Base-by-base conservation (phyloP, 176 grass and related monocot genomes). In the Aechmea fasciata region DNA sequence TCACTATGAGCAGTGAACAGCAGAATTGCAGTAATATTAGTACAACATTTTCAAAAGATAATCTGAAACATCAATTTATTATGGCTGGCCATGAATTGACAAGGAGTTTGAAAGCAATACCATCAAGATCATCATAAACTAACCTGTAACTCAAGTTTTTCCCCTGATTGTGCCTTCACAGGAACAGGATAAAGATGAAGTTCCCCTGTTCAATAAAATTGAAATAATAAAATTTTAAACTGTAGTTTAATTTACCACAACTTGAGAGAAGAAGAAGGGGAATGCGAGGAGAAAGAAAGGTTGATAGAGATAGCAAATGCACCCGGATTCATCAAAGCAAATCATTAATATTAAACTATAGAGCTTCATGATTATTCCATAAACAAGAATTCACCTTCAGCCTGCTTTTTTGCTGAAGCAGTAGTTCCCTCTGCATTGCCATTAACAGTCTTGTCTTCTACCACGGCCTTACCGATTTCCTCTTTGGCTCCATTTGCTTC, bases 141-240 rank as follows among this genome's bases (percentile, higher is more conserved):
- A 68, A 87, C 95, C 95, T 99, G 95, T 26, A 99, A 63, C 70
- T 99, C 95, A 18, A 99, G 77, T 63, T 99, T 99, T 87, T 99
- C 94, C 12, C 89, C 94, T 8, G 86, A 90, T 75, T 85, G 94
- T 12, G 80, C 81, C 79, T 85, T 92, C 25, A 97, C 89, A 73
- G 83, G 70, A 64, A 97, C 77, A 80, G 86, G 84, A 74, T 90
- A 97, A 11, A 97, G 71, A 76, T 91, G 85, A 77, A 87, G 76
- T 65, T 97, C 94, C 51, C 81, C 94, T 92, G 94, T 67, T 79
- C 63, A 64, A 51, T 50, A 85, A 26, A 72, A 72, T 7, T 77
- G 22, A 7, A 1, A 23, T 64, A 22, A 2, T 19, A 61, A 19
- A 41, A 7, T 41, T 41, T 41, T 7, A 41, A 41, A 41, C 5